These are phyloP conservation scores for Beta vulgaris DNA, from an alignment of 148 eudicot species.

Conservation along the genomic window DNA sequence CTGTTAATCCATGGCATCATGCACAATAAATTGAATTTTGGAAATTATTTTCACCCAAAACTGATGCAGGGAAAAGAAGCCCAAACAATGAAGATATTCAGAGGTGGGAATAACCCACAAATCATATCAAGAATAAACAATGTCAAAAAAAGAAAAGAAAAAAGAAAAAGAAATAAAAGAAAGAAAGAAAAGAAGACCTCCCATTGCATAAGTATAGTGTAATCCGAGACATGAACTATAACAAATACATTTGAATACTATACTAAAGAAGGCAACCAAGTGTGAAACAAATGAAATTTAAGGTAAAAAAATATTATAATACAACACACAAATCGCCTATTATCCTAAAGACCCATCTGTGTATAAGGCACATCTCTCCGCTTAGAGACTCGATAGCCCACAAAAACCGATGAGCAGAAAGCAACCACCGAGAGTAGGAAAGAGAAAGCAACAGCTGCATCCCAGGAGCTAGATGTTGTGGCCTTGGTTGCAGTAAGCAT, in stretches of 20 bases:
- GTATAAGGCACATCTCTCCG: slow-evolving; percentile 40
- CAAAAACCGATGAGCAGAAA: slow-evolving; percentile 54
- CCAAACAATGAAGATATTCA: not conserved
- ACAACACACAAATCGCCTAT: slow-evolving; percentile 13
- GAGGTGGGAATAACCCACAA: not conserved
- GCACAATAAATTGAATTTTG: too few species aligned
- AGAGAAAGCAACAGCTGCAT: slow-evolving; percentile 67
- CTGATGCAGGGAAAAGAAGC: not conserved
- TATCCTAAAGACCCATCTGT: slow-evolving; percentile 45
- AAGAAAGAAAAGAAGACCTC: too few species aligned
- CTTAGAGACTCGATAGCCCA: slow-evolving; percentile 40
- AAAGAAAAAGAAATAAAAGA: too few species aligned
- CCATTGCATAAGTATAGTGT: not conserved
- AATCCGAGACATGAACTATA: slow-evolving; percentile 8
- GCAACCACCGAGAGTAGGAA: slow-evolving; percentile 65
- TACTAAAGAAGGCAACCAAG: slow-evolving; percentile 21
- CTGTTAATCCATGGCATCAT: too few species aligned
- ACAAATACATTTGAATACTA: slow-evolving; percentile 14
- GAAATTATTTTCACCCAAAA: too few species aligned
- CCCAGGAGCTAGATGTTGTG: slow-evolving; percentile 48
- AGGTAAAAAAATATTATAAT: not conserved
- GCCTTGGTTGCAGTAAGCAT: slow-evolving; percentile 20
- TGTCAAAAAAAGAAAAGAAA: not conserved
- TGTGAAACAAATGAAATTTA: slow-evolving; percentile 9
- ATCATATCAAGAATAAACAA: not conserved